Conservation (phyloP, 2,329 filamentous ascomycete genomes). For the Gyromitra esculenta region DNA sequence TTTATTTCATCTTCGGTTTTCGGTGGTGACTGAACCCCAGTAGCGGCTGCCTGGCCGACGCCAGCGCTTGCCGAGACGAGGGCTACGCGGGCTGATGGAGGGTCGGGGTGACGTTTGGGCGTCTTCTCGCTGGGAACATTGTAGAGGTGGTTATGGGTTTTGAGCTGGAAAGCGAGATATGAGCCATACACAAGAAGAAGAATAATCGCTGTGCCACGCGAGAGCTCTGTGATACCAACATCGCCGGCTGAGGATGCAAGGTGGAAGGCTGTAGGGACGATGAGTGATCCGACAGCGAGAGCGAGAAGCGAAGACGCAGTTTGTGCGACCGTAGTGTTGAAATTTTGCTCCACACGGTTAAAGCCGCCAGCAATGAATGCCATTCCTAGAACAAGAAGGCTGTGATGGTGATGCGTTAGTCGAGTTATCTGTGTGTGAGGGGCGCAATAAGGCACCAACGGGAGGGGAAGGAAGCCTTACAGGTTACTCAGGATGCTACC, state of each 20-base stretch:
- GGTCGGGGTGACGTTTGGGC: conserved; percentile 63
- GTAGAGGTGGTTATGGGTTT: conserved; percentile 83
- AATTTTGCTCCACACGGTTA: conserved; percentile 69
- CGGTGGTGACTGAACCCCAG: conserved; percentile 58
- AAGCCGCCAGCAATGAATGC: conserved; percentile 56
- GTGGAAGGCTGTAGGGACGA: conserved; percentile 89
- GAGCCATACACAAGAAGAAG: conserved; percentile 82
- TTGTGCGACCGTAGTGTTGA: conserved; percentile 91
- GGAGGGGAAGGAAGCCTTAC: conserved; percentile 13
- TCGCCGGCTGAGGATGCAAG: conserved; percentile 60
- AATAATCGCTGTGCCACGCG: conserved; percentile 79
- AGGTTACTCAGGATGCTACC: conserved; percentile 92
- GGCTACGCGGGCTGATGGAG: conserved; percentile 46
- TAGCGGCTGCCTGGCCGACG: conserved; percentile 32
- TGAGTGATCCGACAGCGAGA: conserved; percentile 80
- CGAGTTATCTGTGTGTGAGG: conserved; percentile 66
- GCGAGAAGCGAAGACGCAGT: conserved; percentile 84
- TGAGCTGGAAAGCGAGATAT: conserved; percentile 91
- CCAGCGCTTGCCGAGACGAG: conserved; percentile 33
- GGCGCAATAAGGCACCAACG: neutral
- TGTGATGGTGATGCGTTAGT: conserved; percentile 59
- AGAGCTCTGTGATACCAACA: conserved; percentile 70
- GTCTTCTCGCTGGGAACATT: conserved; percentile 82
- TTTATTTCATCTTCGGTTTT: conserved; percentile 68
- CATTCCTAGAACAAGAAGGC: conserved; percentile 78